Conservation (phyloP, 192 early-diverging fungal species). For the Umbelopsis ramanniana region DNA sequence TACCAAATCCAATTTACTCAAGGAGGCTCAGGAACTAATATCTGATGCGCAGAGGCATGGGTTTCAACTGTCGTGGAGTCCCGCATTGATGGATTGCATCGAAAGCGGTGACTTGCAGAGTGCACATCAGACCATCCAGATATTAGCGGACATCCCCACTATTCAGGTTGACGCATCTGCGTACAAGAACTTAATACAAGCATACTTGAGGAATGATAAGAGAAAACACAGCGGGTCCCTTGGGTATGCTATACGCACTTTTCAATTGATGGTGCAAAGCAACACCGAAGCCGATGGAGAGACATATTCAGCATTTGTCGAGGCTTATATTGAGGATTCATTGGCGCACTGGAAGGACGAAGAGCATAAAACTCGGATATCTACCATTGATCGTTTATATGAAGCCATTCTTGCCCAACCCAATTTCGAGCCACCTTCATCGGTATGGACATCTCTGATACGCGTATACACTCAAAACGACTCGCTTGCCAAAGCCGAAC, state of each 20-base stretch:
- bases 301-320: neutral
- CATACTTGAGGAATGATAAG: neutral
- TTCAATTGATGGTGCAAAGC: slow-evolving; percentile 18
- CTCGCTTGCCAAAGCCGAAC: neutral
- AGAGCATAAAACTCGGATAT: slow-evolving; percentile 7
- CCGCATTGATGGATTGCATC: neutral
- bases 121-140: slow-evolving; percentile 5
- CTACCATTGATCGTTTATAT: slow-evolving; percentile 10
- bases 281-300: slow-evolving; percentile 6
- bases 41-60: neutral
- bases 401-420: slow-evolving; percentile 2
- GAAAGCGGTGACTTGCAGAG: neutral
- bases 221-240: neutral
- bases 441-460: slow-evolving; percentile 5
- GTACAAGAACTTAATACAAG: slow-evolving; percentile 8
- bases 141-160: neutral
- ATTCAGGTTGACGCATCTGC: neutral
- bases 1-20: neutral
- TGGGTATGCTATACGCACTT: slow-evolving; percentile 6
- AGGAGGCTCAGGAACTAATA: neutral
- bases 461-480: slow-evolving; percentile 1
- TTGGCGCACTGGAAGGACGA: slow-evolving; percentile 12
- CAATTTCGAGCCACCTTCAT: neutral
- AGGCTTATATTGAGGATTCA: slow-evolving; percentile 17
- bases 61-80: neutral